Evolutionary conservation across 108 stramenopile species (phyloP).

Genomic region (Pseudonitzschia pungens): DNA sequence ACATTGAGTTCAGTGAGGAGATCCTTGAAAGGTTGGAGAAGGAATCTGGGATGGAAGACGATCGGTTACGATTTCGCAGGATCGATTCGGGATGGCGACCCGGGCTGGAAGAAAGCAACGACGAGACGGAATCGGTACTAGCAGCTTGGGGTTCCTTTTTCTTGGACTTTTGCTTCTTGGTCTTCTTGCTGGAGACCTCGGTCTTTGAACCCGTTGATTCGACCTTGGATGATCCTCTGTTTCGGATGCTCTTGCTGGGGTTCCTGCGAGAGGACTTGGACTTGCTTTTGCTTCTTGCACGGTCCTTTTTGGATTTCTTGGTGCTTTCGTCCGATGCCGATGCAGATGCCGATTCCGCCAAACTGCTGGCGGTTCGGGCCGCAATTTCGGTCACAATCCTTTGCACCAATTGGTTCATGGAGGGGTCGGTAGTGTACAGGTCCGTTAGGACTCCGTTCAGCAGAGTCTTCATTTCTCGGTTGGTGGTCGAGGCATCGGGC

Average conservation of each 20-base stretch:
- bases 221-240: not conserved
- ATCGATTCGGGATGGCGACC: not conserved
- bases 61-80: not conserved
- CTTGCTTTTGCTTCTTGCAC: not conserved
- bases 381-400: too few species aligned
- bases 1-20: not conserved
- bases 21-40: not conserved
- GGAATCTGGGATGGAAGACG: not conserved
- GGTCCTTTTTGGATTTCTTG: not conserved
- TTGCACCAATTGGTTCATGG: too few species aligned
- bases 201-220: too few species aligned
- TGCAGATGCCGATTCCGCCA: too few species aligned
- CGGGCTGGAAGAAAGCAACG: not conserved
- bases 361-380: too few species aligned
- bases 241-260: not conserved
- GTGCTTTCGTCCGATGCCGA: not conserved
- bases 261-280: too few species aligned
- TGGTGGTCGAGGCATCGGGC: too few species aligned
- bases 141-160: too few species aligned
- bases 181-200: not conserved
- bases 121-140: too few species aligned
- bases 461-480: too few species aligned
- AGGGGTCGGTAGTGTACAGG: too few species aligned
- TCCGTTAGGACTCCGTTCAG: too few species aligned
- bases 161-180: not conserved